Percentiles rank a stretch among this genome's conserved stretches.
phyloP scores from a whole-genome alignment of 257 asterid species.

The Petrea volubilis region DNA sequence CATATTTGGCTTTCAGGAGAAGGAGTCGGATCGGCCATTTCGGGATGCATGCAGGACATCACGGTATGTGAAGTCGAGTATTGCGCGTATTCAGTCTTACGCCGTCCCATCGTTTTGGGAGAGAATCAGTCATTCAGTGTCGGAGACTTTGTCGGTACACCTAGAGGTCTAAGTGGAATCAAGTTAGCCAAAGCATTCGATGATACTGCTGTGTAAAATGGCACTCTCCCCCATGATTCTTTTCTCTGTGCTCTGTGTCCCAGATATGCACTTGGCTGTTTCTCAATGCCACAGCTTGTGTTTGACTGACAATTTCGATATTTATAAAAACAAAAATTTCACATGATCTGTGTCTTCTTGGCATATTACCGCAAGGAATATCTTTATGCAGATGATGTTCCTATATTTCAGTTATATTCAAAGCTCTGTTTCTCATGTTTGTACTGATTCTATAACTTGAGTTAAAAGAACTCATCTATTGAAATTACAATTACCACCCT shows the following conservation, averaged over 20 bases:
- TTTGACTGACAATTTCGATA: background rate
- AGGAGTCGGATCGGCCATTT: constrained; percentile 70
- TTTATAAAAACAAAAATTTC: background rate
- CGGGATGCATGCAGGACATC: constrained; percentile 34
- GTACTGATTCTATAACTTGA: background rate
- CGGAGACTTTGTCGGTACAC: constrained; percentile 47
- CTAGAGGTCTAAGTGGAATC: constrained; percentile 43
- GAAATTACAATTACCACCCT: no score
- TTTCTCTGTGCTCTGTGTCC: background rate
- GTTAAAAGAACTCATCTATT: no score
- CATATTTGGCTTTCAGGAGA: constrained; percentile 52
- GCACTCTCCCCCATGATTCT: background rate
- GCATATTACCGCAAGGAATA: background rate
- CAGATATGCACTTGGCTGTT: background rate
- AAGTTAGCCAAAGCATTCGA: constrained; percentile 10
- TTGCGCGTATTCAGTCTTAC: constrained; percentile 54
- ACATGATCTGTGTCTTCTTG: background rate
- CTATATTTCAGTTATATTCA: background rate
- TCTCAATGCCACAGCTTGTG: background rate
- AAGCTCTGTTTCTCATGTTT: background rate
- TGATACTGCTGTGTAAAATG: background rate
- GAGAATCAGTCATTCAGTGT: constrained; percentile 44
- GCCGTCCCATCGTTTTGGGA: constrained; percentile 39
- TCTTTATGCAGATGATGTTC: background rate
- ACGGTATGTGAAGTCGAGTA: constrained; percentile 64